phyloP scores from a whole-genome alignment of 352 stramenopile species.

The Globisporangium solare region DNA sequence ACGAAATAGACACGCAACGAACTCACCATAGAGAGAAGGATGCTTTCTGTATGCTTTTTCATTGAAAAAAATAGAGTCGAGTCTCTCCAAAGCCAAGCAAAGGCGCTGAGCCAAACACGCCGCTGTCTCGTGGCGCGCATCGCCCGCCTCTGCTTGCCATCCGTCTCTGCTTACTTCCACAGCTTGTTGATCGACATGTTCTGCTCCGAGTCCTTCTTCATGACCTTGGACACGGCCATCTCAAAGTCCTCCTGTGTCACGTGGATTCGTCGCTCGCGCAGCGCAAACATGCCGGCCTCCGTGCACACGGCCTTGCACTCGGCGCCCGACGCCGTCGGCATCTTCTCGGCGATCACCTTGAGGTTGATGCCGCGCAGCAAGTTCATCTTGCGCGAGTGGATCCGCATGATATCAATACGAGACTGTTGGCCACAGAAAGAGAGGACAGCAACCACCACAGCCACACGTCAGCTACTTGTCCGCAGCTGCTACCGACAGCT shows the following conservation, averaged over 20 bases:
- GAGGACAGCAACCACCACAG: too few relatives aligned
- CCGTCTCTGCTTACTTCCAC: constrained; percentile 92
- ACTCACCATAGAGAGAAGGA: not conserved
- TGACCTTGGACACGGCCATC: constrained; percentile 99
- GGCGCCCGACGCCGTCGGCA: constrained; percentile 95
- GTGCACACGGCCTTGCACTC: constrained; percentile 99
- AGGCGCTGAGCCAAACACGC: too few relatives aligned
- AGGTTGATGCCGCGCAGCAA: constrained; percentile 98
- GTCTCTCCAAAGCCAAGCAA: too few relatives aligned
- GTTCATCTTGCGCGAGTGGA: constrained; percentile 99
- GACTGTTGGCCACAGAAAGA: constrained; percentile 45
- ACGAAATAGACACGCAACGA: not conserved
- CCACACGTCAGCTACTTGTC: too few relatives aligned
- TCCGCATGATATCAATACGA: constrained; percentile 97
- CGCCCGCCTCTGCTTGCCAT: not conserved
- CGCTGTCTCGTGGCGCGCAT: too few relatives aligned
- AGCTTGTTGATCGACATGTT: constrained; percentile 98
- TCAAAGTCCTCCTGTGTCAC: constrained; percentile 99
- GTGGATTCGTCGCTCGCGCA: constrained; percentile 98
- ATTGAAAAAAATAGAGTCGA: too few relatives aligned
- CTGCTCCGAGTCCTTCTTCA: constrained; percentile 99
- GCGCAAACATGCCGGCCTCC: constrained; percentile 99
- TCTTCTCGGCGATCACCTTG: constrained; percentile 97
- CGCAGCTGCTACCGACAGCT: too few relatives aligned
- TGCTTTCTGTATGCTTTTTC: too few relatives aligned